Base-by-base conservation (phyloP, 345 rosid genomes). In the Corchorus capsularis region DNA sequence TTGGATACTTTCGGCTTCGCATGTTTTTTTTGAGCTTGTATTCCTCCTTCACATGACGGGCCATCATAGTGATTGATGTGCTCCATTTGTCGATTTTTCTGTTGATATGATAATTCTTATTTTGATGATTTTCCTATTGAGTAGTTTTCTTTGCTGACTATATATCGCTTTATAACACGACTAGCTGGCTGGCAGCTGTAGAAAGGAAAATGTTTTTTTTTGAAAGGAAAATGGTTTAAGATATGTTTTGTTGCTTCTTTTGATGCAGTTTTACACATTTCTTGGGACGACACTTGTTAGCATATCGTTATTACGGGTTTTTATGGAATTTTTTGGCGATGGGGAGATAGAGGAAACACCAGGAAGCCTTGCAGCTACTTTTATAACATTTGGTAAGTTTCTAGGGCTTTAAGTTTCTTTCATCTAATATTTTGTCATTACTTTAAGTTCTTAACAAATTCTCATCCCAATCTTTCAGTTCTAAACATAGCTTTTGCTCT, bases 261-360 rank as follows among this genome's bases (percentile, higher is more conserved):
- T 69, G 72, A 50, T 89, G 90, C 92, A 93, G 97, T 88, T 93
- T 82, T 93, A 91, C 82, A 89, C 97, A 22, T 91, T 93, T 89
- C 89, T 91, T 37, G 97, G 85, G 89, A 89, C 97, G 77, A 83
- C 83, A 63, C 82, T 93, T 27, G 96, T 89, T 68, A 85, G 94
- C 64, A 3, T 88, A 85, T 86, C 94, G 19, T 69, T 91, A 69
- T 79, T 88, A 77, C 92, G 90, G 13, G 83, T 89, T 78, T 91
- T 93, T 75, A 81, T 91, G 16, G 86, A 91, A 52, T 89, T 93
- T 79, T 93, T 93, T 77, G 75, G 81, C 6, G 96, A 93, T 73
- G 88, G 86, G 0, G 97, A 91, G 73, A 83, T 87, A 71, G 85
- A 87, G 34, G 85, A 86, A 72, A 84, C 94, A 56, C 91, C 95